Evolutionary conservation across 176 grass and related monocot genomes (phyloP), one percentile per base, ranked within the genome.

Genomic region (Urochloa ruziziensis): DNA sequence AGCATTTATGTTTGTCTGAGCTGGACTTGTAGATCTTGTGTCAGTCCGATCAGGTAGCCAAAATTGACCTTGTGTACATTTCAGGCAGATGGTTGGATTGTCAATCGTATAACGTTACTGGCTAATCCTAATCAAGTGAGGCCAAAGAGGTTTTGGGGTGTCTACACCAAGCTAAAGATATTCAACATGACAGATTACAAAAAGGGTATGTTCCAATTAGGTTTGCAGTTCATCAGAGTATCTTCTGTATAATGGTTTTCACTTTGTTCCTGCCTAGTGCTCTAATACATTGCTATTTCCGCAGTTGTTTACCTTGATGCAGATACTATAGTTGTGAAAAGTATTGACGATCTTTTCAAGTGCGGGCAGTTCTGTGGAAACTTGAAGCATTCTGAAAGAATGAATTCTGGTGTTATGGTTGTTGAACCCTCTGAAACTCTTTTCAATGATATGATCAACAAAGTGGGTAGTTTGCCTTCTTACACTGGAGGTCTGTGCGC

Each of bases 341-440:
- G 67, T 88, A 94, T 98, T 11, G 96, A 98, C 2, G 93, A 94
- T 88, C 67, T 96, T 63, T 98, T 98, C 82, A 90, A 92, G 44
- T 98, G 93, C 42, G 93, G 96, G 40, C 89, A 92, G 81, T 98
- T 98, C 44, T 96, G 96, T 86, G 93, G 91, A 43, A 98, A 98
- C 71, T 74, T 98, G 80, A 98, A 98, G 82, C 96, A 96, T 89
- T 98, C 96, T 44, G 96, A 98, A 88, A 93, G 91, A 83, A 90
- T 98, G 90, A 98, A 98, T 66, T 98, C 96, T 62, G 96, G 93
- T 30, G 93, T 98, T 63, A 86, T 98, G 93, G 96, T 98, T 82
- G 93, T 98, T 67, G 96, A 98, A 60, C 96, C 96, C 67, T 98
- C 96, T 84, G 91, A 89, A 88, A 59, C 79, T 84, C 77, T 93